These are phyloP conservation scores for Fusarium sp. DNA, from an alignment of 2,329 filamentous ascomycete genomes.

Conservation along the genomic window DNA sequence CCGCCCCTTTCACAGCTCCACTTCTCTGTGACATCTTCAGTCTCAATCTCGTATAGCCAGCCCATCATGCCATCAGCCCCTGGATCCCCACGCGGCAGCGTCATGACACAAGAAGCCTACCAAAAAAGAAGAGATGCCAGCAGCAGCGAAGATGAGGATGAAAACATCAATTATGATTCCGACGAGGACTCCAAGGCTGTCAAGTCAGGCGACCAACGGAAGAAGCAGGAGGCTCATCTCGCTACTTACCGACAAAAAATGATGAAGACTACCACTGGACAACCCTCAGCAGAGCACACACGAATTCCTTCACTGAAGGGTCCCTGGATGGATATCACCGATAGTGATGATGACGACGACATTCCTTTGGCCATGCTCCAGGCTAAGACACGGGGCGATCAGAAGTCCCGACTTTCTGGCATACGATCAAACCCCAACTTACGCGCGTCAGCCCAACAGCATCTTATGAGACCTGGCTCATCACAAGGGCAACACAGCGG, in stretches of 20 bases:
- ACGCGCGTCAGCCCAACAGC: conserved; percentile 22
- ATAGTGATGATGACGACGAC: conserved; percentile 24
- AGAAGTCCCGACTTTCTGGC: conserved; percentile 9
- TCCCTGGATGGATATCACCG: conserved; percentile 6
- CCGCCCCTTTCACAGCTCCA: neutral
- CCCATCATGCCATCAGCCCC: conserved; percentile 25
- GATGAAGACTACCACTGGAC: conserved; percentile 33
- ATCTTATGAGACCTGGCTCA: conserved; percentile 32
- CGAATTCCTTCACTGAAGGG: conserved; percentile 11
- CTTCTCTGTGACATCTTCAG: neutral
- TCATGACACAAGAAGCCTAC: conserved; percentile 37
- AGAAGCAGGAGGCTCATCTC: conserved; percentile 29
- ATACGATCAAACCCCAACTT: conserved; percentile 32
- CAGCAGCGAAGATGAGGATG: conserved; percentile 21
- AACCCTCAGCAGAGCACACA: neutral
- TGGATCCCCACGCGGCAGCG: conserved; percentile 20
- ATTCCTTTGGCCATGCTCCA: conserved; percentile 32
- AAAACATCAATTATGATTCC: conserved; percentile 30
- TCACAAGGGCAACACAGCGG: conserved; percentile 6
- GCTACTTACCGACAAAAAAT: conserved; percentile 34
- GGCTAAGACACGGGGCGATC: neutral
- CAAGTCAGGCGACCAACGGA: conserved; percentile 21
- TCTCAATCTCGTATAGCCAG: neutral
- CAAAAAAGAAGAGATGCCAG: conserved; percentile 8
- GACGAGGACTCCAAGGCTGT: conserved; percentile 8